phyloP scores from a whole-genome alignment of 257 asterid species.

The Solanum ahanhuiri region DNA sequence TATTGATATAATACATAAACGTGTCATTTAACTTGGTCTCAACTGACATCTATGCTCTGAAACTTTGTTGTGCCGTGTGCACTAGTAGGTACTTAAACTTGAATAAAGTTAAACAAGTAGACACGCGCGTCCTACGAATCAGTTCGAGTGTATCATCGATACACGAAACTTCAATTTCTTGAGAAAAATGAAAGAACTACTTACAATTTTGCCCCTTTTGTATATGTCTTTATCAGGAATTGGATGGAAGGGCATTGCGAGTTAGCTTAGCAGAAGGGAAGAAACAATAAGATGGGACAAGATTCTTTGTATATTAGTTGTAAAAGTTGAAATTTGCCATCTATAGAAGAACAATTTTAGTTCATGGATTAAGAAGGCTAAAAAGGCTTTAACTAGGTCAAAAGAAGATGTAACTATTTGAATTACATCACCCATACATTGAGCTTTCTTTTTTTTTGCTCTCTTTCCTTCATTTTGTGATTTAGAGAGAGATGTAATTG shows the following conservation, averaged over 20 bases:
- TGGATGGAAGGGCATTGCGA: constrained; percentile 71
- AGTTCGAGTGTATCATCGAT: too few relatives aligned
- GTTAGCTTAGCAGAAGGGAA: constrained; percentile 75
- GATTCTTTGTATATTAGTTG: constrained; percentile 1
- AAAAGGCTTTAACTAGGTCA: background rate
- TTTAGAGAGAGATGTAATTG: too few relatives aligned
- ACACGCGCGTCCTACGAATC: too few relatives aligned
- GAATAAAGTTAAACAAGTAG: too few relatives aligned
- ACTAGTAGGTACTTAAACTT: too few relatives aligned
- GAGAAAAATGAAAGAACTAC: background rate
- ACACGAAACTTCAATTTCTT: background rate
- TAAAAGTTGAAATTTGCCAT: background rate
- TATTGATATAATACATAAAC: too few relatives aligned
- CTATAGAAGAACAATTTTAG: background rate
- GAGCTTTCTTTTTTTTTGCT: too few relatives aligned
- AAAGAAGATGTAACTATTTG: background rate
- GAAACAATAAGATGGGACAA: constrained; percentile 29
- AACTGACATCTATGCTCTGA: too few relatives aligned
- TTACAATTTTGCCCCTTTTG: background rate
- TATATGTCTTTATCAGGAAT: constrained; percentile 32
- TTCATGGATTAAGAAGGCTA: background rate
- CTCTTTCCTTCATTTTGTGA: too few relatives aligned
- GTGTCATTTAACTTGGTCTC: too few relatives aligned
- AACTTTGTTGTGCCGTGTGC: too few relatives aligned
- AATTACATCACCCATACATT: too few relatives aligned